Evolutionary conservation across 805 yeast species (phyloP), one percentile per base, ranked within the genome.

Genomic region (Lachancea cidri): DNA sequence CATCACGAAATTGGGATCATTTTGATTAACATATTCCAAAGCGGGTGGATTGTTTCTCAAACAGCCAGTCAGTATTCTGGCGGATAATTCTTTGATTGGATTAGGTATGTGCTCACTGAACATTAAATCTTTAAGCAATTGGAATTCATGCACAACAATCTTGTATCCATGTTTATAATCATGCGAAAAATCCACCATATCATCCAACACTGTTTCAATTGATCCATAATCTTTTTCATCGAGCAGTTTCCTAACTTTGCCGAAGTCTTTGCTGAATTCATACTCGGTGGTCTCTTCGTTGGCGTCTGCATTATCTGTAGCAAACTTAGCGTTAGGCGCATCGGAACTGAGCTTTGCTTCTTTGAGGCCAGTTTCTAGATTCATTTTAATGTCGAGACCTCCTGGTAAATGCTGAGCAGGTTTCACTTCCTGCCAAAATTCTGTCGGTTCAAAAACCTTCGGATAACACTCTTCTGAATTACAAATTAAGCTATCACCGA

Each of bases 371-470:
- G 88, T 79, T n/a, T 81, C 86, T 43, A 88, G 63, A 57, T 86
- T 81, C 50, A 89, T 53, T 48, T 86, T 70, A 9, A 88, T 77
- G 59, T 85, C 89, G 22, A 58, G 41, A 11, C 97, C 98, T 5
- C 75, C 76, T 0, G 96, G 95, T 3, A 89, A 71, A 5, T 74
- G 71, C 54, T 86, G 96, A n/a, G 81, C 87, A 36, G 75, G 81
- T 49, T 65, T 70, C 4, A 89, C 74, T 2, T 56, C 55, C 64
- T 80, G 78, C 95, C 96, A 89, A 48, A 83, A 76, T 1, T 56
- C 46, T 0, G 79, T 62, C 1, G 96, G 84, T 29, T 62, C 74
- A 55, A 88, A 87, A 2, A 74, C 46, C 33, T 64, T 63, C 1
- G 86, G 83, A 53, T 83, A 83, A 53, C 91, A 84, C 45, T 77